Percentiles rank a stretch among this genome's conserved stretches.
Conservation (phyloP, 176 grass and related monocot species). For the Coix lacrymajobi region DNA sequence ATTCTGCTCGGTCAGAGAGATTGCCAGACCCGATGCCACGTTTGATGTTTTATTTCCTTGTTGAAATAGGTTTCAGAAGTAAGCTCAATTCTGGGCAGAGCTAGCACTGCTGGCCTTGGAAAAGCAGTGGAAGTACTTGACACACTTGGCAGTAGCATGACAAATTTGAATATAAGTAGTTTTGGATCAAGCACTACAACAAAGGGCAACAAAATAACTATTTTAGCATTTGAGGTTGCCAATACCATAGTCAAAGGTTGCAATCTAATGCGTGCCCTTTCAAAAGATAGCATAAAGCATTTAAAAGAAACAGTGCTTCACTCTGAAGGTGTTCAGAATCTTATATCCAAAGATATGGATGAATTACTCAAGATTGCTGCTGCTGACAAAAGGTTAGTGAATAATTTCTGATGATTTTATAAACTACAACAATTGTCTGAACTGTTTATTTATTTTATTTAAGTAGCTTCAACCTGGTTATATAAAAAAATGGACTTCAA, state of each 20-base stretch:
- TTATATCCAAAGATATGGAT: slow-evolving; percentile 96
- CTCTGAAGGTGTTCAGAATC: slow-evolving; percentile 84
- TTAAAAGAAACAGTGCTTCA: slow-evolving; percentile 89
- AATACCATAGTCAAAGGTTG: slow-evolving; percentile 94
- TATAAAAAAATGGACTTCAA: slow-evolving; percentile 2
- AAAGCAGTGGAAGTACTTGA: slow-evolving; percentile 95
- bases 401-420: not conserved
- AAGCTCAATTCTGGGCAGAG: slow-evolving; percentile 76
- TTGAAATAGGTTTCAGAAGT: slow-evolving; percentile 82
- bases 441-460: slow-evolving; percentile 6
- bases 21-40: not conserved
- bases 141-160: slow-evolving; percentile 98
- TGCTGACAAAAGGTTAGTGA: slow-evolving; percentile 82
- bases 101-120: slow-evolving; percentile 65
- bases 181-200: slow-evolving; percentile 73
- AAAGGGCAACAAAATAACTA: slow-evolving; percentile 84
- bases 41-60: slow-evolving; percentile 26
- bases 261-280: slow-evolving; percentile 87
- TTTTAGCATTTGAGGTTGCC: slow-evolving; percentile 97
- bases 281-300: slow-evolving; percentile 89
- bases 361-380: slow-evolving; percentile 77
- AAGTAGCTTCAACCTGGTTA: not conserved
- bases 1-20: not conserved
- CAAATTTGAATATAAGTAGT: slow-evolving; percentile 68
- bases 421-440: slow-evolving; percentile 20